These are phyloP conservation scores for Talaromyces amestolkiae DNA, from an alignment of 2,329 filamentous ascomycete species.

Conservation along the genomic window DNA sequence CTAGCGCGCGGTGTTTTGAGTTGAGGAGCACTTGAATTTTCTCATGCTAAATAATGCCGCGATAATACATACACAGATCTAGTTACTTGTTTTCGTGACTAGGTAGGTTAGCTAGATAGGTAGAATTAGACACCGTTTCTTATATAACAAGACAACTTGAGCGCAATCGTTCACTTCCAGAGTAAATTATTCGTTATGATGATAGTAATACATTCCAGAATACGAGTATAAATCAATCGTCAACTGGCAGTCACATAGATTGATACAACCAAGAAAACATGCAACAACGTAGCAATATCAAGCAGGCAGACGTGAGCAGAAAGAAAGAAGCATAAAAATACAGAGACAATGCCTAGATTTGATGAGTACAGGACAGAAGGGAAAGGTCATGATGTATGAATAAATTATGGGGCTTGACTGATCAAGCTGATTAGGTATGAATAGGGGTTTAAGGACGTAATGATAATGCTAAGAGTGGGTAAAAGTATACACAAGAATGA, in stretches of 20 bases:
- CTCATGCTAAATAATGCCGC: no score
- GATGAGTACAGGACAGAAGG: background rate
- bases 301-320: background rate
- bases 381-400: background rate
- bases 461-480: background rate
- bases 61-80: background rate
- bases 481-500: conserved; percentile 9
- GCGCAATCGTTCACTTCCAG: background rate
- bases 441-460: background rate
- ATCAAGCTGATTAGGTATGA: background rate
- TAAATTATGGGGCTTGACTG: background rate
- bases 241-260: no score
- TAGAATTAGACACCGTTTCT: background rate
- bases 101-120: background rate
- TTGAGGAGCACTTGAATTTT: background rate
- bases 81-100: background rate
- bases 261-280: background rate
- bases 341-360: background rate
- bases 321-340: background rate
- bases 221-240: no score
- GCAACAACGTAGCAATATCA: background rate
- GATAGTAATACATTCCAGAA: background rate
- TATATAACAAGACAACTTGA: background rate
- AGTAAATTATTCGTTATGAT: background rate
- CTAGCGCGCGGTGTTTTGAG: background rate